Percentiles rank a stretch among this genome's conserved stretches.
These are phyloP conservation scores for Daldinia caldariorum DNA, from an alignment of 495 filamentous ascomycete genomes.

Conservation along the genomic window DNA sequence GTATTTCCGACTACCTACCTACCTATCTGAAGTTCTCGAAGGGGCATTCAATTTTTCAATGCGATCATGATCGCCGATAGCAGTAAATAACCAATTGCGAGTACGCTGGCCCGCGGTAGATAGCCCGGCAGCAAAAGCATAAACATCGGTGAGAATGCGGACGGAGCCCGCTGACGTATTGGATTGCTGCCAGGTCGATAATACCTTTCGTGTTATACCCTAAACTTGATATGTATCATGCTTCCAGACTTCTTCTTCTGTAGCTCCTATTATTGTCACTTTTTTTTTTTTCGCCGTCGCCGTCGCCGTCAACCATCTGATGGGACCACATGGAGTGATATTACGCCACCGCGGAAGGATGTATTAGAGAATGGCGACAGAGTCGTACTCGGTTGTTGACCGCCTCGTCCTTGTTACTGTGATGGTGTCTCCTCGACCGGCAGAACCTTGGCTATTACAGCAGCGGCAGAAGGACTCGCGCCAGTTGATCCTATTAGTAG, in stretches of 20 bases:
- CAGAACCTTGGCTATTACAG: neutral
- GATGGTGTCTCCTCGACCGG: neutral
- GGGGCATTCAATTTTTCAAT: no score
- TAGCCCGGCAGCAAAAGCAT: neutral
- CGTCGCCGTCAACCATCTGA: neutral
- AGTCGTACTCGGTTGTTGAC: neutral
- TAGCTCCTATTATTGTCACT: neutral
- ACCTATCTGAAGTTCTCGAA: no score
- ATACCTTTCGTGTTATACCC: neutral
- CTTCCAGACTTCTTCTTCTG: neutral
- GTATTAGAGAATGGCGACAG: neutral
- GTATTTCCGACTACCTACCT: neutral
- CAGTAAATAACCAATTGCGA: neutral
- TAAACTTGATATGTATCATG: neutral
- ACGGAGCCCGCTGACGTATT: neutral
- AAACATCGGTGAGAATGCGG: neutral
- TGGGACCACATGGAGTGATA: constrained; percentile 1
- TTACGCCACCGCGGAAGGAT: constrained; percentile 5
- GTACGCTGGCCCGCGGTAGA: neutral
- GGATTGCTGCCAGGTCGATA: constrained; percentile 4
- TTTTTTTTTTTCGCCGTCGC: no score
- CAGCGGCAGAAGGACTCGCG: neutral
- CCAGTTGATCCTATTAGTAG: neutral
- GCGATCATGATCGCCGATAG: neutral
- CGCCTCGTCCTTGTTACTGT: constrained; percentile 4